These are phyloP conservation scores for Mycena pura DNA, from an alignment of 768 basidiomycete genomes.

Conservation along the genomic window DNA sequence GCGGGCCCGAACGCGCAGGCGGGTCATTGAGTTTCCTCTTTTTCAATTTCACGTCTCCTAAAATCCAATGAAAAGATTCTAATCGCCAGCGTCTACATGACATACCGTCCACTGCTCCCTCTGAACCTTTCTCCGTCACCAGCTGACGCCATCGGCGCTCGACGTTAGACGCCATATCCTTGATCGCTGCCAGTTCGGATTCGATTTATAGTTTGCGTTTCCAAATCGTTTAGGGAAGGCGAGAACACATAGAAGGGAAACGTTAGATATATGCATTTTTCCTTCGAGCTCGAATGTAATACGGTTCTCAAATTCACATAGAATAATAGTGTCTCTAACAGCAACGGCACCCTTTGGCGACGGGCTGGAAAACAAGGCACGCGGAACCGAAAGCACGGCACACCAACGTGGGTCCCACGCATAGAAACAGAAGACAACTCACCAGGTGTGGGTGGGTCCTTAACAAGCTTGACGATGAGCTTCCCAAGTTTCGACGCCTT, in stretches of 20 bases:
- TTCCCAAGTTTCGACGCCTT: constrained; percentile 80
- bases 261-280: constrained; percentile 72
- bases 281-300: constrained; percentile 37
- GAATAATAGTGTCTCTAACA: constrained; percentile 25
- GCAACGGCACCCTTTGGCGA: constrained; percentile 3
- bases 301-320: constrained; percentile 40
- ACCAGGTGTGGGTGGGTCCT: constrained; percentile 81
- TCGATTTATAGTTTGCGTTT: constrained; percentile 12
- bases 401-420: constrained; percentile 7
- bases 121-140: constrained; percentile 50
- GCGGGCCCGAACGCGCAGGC: constrained; percentile 56
- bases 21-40: constrained; percentile 76
- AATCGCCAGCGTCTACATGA: constrained; percentile 53
- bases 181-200: constrained; percentile 70
- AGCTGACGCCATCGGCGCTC: constrained; percentile 83
- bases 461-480: constrained; percentile 76
- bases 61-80: constrained; percentile 32
- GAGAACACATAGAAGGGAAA: constrained; percentile 46
- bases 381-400: constrained; percentile 7
- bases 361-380: constrained; percentile 6
- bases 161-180: constrained; percentile 91
- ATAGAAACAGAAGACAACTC: constrained; percentile 51
- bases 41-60: constrained; percentile 63
- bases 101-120: constrained; percentile 67
- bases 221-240: constrained; percentile 34